Conservation (phyloP, 208 protist genomes). For the Vickermania ingenoplastis region DNA sequence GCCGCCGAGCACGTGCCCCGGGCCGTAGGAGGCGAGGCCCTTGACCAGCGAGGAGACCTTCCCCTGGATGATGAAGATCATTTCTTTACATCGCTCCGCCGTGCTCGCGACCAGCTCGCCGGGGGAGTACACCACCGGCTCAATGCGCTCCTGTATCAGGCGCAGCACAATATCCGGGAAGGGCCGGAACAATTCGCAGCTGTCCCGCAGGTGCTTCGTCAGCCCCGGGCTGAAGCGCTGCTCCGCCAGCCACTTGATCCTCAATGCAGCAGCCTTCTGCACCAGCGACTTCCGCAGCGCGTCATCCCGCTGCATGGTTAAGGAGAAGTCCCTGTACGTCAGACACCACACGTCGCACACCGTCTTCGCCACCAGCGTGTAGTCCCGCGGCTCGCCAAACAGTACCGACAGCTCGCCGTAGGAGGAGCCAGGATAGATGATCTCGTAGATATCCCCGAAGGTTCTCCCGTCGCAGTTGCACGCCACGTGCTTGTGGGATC, state of each 20-base stretch:
- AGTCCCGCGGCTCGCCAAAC: constrained; percentile 68
- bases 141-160: constrained; percentile 74
- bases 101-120: constrained; percentile 66
- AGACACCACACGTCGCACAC: constrained; percentile 80
- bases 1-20: constrained; percentile 68
- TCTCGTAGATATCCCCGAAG: constrained; percentile 6
- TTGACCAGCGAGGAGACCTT: constrained; percentile 41
- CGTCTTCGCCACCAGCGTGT: constrained; percentile 52
- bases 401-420: constrained; percentile 82
- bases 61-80: constrained; percentile 73
- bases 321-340: constrained; percentile 43
- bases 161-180: constrained; percentile 52
- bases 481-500: not conserved
- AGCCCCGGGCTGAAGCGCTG: constrained; percentile 63
- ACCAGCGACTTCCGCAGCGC: constrained; percentile 43
- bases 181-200: constrained; percentile 49
- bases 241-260: constrained; percentile 76
- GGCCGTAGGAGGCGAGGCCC: constrained; percentile 58
- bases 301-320: constrained; percentile 56
- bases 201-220: constrained; percentile 46
- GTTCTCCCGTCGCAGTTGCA: not conserved
- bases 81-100: constrained; percentile 45
- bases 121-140: constrained; percentile 71
- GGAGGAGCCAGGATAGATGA: constrained; percentile 42
- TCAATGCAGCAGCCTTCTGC: constrained; percentile 69